A percentile compares a stretch with the other conserved stretches of the same genome.
Conservation (phyloP, 2,329 filamentous ascomycete species). For the Coleophoma eucalyptorum region DNA sequence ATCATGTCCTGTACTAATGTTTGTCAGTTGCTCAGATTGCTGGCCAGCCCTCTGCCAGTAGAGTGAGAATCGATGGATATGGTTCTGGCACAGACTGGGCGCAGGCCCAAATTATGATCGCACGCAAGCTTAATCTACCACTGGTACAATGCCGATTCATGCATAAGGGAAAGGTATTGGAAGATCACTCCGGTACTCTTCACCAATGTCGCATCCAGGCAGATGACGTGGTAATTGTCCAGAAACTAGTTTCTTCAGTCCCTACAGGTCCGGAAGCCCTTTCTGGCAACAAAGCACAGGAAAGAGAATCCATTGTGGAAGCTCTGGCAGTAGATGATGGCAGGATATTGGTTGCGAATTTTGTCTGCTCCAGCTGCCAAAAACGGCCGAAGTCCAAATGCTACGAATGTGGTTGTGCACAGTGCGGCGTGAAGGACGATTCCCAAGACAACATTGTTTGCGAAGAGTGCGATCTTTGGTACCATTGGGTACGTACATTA, state of each 20-base stretch:
- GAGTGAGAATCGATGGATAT: background rate
- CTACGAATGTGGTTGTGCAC: background rate
- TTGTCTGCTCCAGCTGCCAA: background rate
- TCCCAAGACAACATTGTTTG: background rate
- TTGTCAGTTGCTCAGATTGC: background rate
- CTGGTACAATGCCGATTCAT: background rate
- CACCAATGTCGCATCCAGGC: background rate
- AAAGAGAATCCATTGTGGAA: background rate
- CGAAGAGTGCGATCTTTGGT: slow-evolving; percentile 2
- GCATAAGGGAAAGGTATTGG: background rate
- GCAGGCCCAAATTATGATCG: background rate
- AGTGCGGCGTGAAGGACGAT: background rate
- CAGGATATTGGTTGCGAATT: background rate
- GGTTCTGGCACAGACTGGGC: background rate
- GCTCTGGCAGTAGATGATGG: background rate
- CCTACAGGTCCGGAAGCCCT: too few species aligned
- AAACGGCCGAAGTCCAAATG: background rate
- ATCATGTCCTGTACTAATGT: background rate
- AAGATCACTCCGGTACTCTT: background rate
- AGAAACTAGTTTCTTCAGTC: background rate
- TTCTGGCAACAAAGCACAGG: background rate
- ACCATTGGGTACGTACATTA: background rate
- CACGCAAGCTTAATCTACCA: background rate
- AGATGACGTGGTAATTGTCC: background rate
- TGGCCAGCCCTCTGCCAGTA: background rate